phyloP scores from a whole-genome alignment of 176 grass and related monocot species.

The Avena eriantha region DNA sequence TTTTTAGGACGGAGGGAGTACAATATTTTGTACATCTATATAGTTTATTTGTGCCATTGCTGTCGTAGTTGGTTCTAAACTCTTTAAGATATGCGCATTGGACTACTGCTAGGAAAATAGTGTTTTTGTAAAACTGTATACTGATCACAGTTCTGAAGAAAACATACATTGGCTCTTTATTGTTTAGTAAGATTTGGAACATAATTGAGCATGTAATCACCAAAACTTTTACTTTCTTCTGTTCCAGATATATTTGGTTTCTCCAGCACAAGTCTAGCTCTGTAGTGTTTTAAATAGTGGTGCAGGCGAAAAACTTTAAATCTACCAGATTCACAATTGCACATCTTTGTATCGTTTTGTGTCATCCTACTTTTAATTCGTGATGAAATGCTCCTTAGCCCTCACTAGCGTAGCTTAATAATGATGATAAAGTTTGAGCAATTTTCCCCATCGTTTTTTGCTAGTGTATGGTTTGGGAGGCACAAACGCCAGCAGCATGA shows the following conservation, averaged over 20 bases:
- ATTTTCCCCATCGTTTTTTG: slow-evolving; percentile 16
- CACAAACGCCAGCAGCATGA: slow-evolving; percentile 65
- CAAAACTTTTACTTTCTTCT: background rate
- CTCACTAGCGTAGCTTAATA: background rate
- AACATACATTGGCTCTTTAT: slow-evolving; percentile 15
- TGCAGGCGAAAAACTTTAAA: slow-evolving; percentile 13
- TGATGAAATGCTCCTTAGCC: background rate
- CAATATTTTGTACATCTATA: background rate
- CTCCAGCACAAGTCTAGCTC: background rate
- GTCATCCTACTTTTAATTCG: background rate
- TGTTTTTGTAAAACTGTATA: background rate
- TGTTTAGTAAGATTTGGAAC: background rate
- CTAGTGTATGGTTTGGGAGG: slow-evolving; percentile 82
- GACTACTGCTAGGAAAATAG: background rate
- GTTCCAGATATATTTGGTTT: slow-evolving; percentile 6
- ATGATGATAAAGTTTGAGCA: background rate
- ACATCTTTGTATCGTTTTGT: background rate
- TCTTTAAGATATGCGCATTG: background rate
- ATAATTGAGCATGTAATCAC: background rate
- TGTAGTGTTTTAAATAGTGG: background rate
- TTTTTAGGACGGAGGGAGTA: background rate
- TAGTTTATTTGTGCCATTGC: background rate
- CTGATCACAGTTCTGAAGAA: slow-evolving; percentile 24
- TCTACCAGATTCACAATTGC: background rate
- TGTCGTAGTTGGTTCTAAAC: slow-evolving; percentile 25